Evolutionary conservation across 805 yeast genomes (phyloP).

Genomic region (Wickerhamomyces queroliae): DNA sequence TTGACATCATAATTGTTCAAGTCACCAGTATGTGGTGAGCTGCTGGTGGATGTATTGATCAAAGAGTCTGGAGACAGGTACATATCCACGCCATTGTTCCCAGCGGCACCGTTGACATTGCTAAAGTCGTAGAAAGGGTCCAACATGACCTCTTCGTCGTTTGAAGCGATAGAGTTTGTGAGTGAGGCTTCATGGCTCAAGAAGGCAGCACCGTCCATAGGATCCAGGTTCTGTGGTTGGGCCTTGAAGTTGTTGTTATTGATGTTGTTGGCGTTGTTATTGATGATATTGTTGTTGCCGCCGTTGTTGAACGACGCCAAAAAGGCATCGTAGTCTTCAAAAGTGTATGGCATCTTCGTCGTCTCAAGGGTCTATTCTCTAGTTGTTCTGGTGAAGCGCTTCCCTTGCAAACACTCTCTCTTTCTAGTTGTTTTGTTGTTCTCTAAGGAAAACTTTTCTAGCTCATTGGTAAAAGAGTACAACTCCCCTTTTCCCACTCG

Average conservation of each 20-base stretch:
- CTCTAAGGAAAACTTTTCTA: too few relatives aligned
- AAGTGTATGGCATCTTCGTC: conserved; percentile 19
- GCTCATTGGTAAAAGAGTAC: too few relatives aligned
- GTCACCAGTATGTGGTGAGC: neutral
- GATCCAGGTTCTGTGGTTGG: neutral
- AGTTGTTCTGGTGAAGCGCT: neutral
- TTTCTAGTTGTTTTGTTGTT: too few relatives aligned
- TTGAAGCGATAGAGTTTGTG: neutral
- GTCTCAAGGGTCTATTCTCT: neutral
- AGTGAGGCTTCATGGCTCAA: neutral
- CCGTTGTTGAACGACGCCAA: conserved; percentile 19
- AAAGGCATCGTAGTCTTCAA: conserved; percentile 27
- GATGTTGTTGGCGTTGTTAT: conserved; percentile 3
- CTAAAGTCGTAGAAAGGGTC: neutral
- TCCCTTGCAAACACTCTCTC: too few relatives aligned
- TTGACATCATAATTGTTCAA: neutral
- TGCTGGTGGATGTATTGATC: conserved; percentile 5
- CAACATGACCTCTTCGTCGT: neutral
- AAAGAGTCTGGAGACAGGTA: conserved; percentile 6
- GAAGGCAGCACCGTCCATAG: neutral
- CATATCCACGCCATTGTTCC: neutral
- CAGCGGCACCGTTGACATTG: neutral
- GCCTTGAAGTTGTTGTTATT: conserved; percentile 4
- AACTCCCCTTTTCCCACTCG: too few relatives aligned
- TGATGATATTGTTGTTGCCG: conserved; percentile 4